A percentile compares a stretch with the other conserved stretches of the same genome.
phyloP scores from a whole-genome alignment of 2,329 filamentous ascomycete genomes.

The Scedosporium aurantiacum region DNA sequence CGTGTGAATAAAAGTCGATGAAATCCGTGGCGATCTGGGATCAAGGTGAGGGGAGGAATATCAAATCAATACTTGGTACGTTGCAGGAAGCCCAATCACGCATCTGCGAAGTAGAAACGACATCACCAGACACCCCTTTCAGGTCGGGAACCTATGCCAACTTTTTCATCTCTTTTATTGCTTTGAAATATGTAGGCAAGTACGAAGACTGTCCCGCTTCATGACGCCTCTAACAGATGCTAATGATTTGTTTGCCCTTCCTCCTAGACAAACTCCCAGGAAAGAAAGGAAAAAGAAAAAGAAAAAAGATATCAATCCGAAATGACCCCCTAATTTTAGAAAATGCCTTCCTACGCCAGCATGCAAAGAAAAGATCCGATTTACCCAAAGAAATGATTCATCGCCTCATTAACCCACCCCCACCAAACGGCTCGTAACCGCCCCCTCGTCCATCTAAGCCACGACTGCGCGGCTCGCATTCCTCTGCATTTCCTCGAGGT shows the following conservation, averaged over 20 bases:
- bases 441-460: neutral
- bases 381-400: neutral
- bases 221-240: slow-evolving; percentile 3
- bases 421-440: neutral
- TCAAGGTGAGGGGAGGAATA: neutral
- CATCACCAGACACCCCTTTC: neutral
- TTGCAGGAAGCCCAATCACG: too few species aligned
- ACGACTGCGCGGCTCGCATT: slow-evolving; percentile 25
- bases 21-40: neutral
- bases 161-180: neutral
- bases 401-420: neutral
- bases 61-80: too few species aligned
- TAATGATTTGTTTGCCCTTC: neutral
- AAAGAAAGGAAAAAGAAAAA: neutral
- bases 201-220: neutral
- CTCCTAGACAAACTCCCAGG: neutral
- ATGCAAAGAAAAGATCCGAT: neutral
- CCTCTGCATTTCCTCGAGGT: slow-evolving; percentile 57
- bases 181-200: neutral
- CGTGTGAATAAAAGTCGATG: neutral
- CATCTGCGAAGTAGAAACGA: too few species aligned
- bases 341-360: neutral
- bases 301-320: neutral
- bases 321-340: neutral
- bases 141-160: neutral